Evolutionary conservation across 345 rosid species (phyloP), one percentile per base, ranked within the genome.

Genomic region (Kandelia obovata): DNA sequence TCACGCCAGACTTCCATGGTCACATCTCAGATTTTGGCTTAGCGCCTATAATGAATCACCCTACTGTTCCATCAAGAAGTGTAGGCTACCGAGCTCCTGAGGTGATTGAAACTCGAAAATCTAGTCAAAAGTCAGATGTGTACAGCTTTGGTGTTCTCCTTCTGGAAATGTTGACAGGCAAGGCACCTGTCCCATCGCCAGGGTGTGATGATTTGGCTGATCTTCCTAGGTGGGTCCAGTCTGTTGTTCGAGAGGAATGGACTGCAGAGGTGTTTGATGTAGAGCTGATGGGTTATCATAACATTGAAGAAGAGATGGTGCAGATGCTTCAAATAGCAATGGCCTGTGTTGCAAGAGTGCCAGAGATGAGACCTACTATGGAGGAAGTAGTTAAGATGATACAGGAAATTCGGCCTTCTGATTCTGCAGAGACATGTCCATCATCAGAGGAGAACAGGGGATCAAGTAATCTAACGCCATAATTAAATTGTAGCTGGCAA

Each of bases 241-340:
- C 98, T 1, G 92, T 89, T 55, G 92, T 92, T 61, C 77, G 91
- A 53, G 98, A 92, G 79, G 96, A 92, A 75, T 92, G 98, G 98
- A 89, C 98, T 7, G 86, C 96, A 0, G 98, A 92, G 82, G 98
- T 92, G 70, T 92, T 89, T 66, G 98, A 89, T 13, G 83, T 82
- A 20, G 96, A 92, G 77, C 88, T 92, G 20, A 80, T 88, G 74
- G 89, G 75, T 72, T 82, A 80, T 43, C 78, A 80, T n/a, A 84
- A 85, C 56, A 84, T 83, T 0, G 92, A 94, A 70, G 98, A 91
- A 75, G 98, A 91, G 81, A 80, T 94, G 90, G 96, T 94, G 69
- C 90, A 88, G 83, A 89, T 88, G 96, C 90, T 94, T 65, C 96
- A 94, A 76, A 77, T 89, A 75, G 97, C 96, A 61, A 83, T 94